Conservation (phyloP, 2,329 filamentous ascomycete species). For the Paradendryphiella salina region DNA sequence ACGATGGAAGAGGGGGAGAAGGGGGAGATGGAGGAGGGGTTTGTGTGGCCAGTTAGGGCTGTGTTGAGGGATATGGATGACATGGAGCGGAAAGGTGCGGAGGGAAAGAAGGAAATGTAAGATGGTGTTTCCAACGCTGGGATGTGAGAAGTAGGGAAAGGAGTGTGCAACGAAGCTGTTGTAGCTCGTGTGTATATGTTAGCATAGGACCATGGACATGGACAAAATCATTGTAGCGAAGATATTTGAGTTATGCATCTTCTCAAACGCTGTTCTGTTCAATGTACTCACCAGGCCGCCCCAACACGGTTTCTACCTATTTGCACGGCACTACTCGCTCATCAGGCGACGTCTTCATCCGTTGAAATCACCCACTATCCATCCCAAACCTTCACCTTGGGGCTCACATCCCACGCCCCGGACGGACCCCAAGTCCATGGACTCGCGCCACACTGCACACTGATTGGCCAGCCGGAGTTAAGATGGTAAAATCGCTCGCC, state of each 20-base stretch:
- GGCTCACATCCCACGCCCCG: not conserved
- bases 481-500: not conserved
- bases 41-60: conserved; percentile 43
- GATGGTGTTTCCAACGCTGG: no score
- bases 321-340: not conserved
- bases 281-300: no score
- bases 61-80: conserved; percentile 38
- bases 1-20: conserved; percentile 37
- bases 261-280: no score
- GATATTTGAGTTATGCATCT: not conserved
- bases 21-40: conserved; percentile 37
- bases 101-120: conserved; percentile 21
- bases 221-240: not conserved
- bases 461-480: conserved; percentile 10
- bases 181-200: not conserved
- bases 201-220: not conserved
- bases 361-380: not conserved
- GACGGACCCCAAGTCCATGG: conserved; percentile 1
- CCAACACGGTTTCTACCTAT: no score
- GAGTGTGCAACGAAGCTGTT: no score
- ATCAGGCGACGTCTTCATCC: not conserved
- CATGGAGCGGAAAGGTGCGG: conserved; percentile 10
- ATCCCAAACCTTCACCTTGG: not conserved
- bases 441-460: not conserved
- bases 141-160: not conserved